Percentiles rank a stretch among this genome's conserved stretches.
Evolutionary conservation across 352 stramenopile genomes (phyloP).

Genomic region (Pythium rishiriense): DNA sequence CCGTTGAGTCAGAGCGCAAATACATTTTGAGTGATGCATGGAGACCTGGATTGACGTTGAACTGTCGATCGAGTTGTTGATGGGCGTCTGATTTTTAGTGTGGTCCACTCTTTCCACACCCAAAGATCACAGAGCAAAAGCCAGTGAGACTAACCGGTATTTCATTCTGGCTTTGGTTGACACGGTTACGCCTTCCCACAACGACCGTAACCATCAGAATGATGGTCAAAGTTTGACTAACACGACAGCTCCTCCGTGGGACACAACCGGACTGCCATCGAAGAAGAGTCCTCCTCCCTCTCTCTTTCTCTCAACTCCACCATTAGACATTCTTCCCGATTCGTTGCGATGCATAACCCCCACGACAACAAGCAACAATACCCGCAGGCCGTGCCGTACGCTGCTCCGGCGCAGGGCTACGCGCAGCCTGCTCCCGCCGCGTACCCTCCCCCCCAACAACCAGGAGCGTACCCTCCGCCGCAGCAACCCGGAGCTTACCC

Average conservation of each 20-base stretch:
- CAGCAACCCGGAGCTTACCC: slow-evolving; percentile 5
- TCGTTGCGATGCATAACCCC: background rate
- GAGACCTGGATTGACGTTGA: background rate
- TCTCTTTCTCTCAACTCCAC: background rate
- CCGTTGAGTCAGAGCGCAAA: background rate
- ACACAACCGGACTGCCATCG: background rate
- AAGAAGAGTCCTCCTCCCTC: background rate
- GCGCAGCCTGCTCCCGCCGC: slow-evolving; percentile 10
- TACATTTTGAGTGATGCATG: background rate
- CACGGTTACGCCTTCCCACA: background rate
- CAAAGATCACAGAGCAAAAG: background rate
- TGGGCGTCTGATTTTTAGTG: background rate
- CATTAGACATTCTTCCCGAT: background rate
- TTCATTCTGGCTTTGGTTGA: background rate
- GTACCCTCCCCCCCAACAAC: slow-evolving; percentile 21
- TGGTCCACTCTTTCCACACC: background rate
- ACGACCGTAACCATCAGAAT: background rate
- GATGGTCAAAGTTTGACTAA: background rate
- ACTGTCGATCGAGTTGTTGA: background rate
- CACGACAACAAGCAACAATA: slow-evolving; percentile 9
- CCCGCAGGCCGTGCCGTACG: slow-evolving; percentile 16
- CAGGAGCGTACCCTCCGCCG: slow-evolving; percentile 16
- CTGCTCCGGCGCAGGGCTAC: slow-evolving; percentile 15
- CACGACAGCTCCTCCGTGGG: background rate
- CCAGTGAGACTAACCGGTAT: background rate